Evolutionary conservation across 163 green algal genomes (phyloP), one percentile per base, ranked within the genome.

Genomic region (Chloromonas sp.): DNA sequence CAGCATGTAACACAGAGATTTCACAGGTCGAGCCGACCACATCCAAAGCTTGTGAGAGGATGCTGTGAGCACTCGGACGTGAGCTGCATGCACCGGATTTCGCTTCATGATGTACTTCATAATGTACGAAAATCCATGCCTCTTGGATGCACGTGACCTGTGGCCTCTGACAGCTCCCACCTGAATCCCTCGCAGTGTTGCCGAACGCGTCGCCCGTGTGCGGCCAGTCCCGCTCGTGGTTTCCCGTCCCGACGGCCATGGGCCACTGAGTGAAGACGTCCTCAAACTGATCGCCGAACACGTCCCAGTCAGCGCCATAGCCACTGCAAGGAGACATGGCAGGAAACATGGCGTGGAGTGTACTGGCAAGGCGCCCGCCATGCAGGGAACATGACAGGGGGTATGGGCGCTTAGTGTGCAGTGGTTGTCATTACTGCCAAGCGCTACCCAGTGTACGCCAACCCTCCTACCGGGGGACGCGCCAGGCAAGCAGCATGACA

Each of bases 251-350:
- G 3, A 89, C 84, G 60, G 70, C 70, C 5, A 91, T 70, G 1
- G 85, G 88, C 84, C 84, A 91, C 1, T 59, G 81, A 13, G 78
- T 88, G 84, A 91, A 91, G 0, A 84, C 82, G 0, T 13, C 3
- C 61, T 91, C 78, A 85, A 89, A 91, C 85, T 89, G 85, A 13
- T 84, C 14, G 1, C 85, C 85, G 83, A 89, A 91, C 60, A 85
- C 78, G 70, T 91, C 88, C 88, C 88, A 91, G 61, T 91, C 88
- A 15, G 84, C 86, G 61, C 60, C 85, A 14, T 86, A 86, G 2
- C 88, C 88, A 14, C 87, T 89, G 78, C 60, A 60, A 70, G 78
- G 2, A 61, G 58, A 2, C n/a, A 1, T 2, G 8, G 79, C 60
- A 74, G 3, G 2, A 58, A 77, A 14, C 70, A n/a, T 77, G 70